phyloP scores from a whole-genome alignment of 208 protist genomes.

The Trypanosoma grayi region DNA sequence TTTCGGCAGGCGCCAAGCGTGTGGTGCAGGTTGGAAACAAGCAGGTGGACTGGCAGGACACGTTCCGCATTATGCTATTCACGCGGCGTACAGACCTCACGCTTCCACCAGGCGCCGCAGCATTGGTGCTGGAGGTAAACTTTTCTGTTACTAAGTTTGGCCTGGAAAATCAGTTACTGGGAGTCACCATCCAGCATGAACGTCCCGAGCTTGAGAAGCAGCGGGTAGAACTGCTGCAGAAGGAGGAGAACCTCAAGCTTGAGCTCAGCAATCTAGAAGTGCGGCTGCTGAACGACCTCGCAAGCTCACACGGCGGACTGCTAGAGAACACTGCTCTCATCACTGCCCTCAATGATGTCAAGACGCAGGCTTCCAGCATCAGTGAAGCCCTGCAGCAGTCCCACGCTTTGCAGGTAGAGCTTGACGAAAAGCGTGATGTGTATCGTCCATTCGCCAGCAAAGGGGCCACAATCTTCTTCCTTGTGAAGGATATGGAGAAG shows the following conservation, averaged over 20 bases:
- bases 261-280: conserved; percentile 93
- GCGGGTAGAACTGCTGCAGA: conserved; percentile 90
- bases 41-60: conserved; percentile 95
- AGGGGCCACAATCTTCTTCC: conserved; percentile 92
- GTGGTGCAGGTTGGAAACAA: conserved; percentile 96
- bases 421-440: conserved; percentile 94
- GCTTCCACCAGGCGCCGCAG: conserved; percentile 84
- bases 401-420: conserved; percentile 79
- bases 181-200: conserved; percentile 94
- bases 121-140: conserved; percentile 94
- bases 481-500: conserved; percentile 85
- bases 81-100: conserved; percentile 88
- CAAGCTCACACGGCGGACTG: conserved; percentile 90
- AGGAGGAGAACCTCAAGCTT: conserved; percentile 96
- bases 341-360: conserved; percentile 92
- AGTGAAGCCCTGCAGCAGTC: conserved; percentile 82
- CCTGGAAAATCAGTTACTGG: conserved; percentile 96
- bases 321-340: conserved; percentile 96
- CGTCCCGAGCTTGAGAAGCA: conserved; percentile 95
- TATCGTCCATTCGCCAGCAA: conserved; percentile 91
- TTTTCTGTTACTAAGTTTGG: conserved; percentile 96
- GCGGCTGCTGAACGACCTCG: conserved; percentile 91
- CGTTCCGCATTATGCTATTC: conserved; percentile 94
- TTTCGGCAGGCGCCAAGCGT: conserved; percentile 85
- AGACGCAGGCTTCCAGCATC: conserved; percentile 88